Percentiles rank a stretch among this genome's conserved stretches.
These are phyloP conservation scores for Thozetella sp. DNA, from an alignment of 495 filamentous ascomycete genomes.

Conservation along the genomic window DNA sequence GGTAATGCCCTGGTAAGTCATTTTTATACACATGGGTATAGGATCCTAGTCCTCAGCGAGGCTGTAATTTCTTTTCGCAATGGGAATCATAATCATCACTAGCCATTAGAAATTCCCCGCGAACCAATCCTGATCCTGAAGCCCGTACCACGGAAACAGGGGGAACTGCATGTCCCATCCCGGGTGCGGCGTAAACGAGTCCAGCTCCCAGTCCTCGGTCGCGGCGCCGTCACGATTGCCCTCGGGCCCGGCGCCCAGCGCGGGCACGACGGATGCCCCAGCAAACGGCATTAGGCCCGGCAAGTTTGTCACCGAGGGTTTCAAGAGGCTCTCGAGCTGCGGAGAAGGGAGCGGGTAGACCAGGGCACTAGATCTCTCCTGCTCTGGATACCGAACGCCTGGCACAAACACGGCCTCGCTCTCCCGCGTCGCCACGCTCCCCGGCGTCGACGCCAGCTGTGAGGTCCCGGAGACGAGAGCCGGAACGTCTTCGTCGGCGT, in stretches of 20 bases:
- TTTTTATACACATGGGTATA: too few relatives aligned
- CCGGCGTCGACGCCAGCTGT: neutral
- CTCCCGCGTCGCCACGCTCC: neutral
- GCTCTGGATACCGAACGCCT: neutral
- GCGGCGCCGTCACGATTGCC: neutral
- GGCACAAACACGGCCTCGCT: neutral
- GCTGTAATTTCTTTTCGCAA: neutral
- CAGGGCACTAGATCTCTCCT: neutral
- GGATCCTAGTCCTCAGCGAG: neutral
- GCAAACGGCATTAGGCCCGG: neutral
- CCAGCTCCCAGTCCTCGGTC: neutral
- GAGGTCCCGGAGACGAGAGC: too few relatives aligned
- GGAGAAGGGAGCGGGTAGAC: neutral
- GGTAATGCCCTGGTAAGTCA: too few relatives aligned
- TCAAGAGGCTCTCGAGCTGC: neutral
- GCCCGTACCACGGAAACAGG: slow-evolving; percentile 13
- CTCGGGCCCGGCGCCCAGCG: neutral
- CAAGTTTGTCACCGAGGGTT: neutral
- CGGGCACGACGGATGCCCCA: too few relatives aligned
- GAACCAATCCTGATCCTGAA: slow-evolving; percentile 14
- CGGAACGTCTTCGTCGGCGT: slow-evolving; percentile 8
- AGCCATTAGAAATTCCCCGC: neutral
- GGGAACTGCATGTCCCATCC: slow-evolving; percentile 10
- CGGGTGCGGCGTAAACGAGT: slow-evolving; percentile 2
- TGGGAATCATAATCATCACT: neutral